Conservation (phyloP, 2,329 filamentous ascomycete species). For the Xylariaceae sp. region DNA sequence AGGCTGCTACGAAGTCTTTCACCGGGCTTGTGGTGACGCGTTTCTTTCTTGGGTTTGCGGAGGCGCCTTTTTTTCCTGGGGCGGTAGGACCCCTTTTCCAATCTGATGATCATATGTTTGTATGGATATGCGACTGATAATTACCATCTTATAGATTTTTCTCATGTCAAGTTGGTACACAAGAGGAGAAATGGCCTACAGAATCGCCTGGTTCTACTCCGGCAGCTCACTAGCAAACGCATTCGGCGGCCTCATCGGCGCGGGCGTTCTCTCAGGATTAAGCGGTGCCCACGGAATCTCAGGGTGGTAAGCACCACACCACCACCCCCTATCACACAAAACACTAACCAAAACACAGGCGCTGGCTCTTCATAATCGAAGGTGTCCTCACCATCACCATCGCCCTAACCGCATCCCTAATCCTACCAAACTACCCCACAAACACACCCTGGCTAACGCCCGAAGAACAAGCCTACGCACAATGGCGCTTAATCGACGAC, state of each 20-base stretch:
- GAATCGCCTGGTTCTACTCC: constrained; percentile 44
- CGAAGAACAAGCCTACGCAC: constrained; percentile 49
- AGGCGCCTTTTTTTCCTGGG: constrained; percentile 49
- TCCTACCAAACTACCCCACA: constrained; percentile 49
- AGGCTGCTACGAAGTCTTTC: constrained; percentile 42
- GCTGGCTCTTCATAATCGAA: constrained; percentile 39
- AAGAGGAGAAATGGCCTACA: constrained; percentile 38
- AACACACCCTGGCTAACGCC: constrained; percentile 48
- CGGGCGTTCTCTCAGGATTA: constrained; percentile 42
- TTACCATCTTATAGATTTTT: constrained; percentile 30
- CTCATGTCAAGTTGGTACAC: constrained; percentile 45
- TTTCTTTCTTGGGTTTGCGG: constrained; percentile 45
- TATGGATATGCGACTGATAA: background rate
- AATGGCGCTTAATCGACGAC: constrained; percentile 47
- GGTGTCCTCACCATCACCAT: constrained; percentile 37
- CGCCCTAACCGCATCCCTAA: constrained; percentile 32
- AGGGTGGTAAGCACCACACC: constrained; percentile 30
- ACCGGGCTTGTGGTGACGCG: constrained; percentile 40
- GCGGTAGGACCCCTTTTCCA: constrained; percentile 23
- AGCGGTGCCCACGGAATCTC: constrained; percentile 36
- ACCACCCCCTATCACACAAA: background rate
- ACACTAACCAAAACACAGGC: constrained; percentile 18
- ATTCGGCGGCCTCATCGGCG: constrained; percentile 47
- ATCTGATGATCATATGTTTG: background rate
- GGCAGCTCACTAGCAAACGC: constrained; percentile 45